Base-by-base conservation (phyloP, 192 early-diverging fungal species). In the Spizellomyces sp. region DNA sequence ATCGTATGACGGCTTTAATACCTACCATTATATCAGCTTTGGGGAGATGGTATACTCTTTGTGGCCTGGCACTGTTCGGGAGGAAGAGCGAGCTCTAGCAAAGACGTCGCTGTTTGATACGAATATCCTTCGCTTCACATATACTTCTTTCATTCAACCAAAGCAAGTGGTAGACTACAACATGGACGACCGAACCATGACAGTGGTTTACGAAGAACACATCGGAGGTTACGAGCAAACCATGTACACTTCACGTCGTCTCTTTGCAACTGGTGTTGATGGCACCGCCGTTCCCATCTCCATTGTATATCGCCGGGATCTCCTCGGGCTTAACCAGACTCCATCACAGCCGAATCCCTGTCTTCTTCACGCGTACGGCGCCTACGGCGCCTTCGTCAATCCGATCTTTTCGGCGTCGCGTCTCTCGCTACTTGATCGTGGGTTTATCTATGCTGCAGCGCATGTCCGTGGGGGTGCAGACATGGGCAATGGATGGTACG, bases 11-110 rank as follows among this genome's bases (percentile, higher is more conserved):
- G 74, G 77, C 0, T 83, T 88, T 58, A 73, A 70, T 14, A 62
- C 77, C 15, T 88, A 84, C 58, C 86, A 88, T 60, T 88, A 88
- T 66, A 67, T 88, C 5, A 82, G 84, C 41, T 88, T 88, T 64
- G 81, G 83, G 0, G 86, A 88, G 57, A 81, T 59, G 9, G 86
- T 88, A 3, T 81, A 80, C 45, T 77, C 75, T 8, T 70, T 88
- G 7, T 80, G 77, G 60, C 81, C 85, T 7, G 80, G 78, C 7
- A 73, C 85, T 7, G 74, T 86, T 15, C 70, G 77, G 56, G 85
- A 87, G 45, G 83, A 85, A 56, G 75, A 82, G 14, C 75, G 82
- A 9, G 81, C 80, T 61, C 48, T 88, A 54, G 81, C 79, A 56
- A 80, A 86, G 48, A 66, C 77, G 50, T 55, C 72, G 5, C 73